Base-by-base conservation (phyloP, 176 grass and related monocot species). In the Urochloa ruziziensis region DNA sequence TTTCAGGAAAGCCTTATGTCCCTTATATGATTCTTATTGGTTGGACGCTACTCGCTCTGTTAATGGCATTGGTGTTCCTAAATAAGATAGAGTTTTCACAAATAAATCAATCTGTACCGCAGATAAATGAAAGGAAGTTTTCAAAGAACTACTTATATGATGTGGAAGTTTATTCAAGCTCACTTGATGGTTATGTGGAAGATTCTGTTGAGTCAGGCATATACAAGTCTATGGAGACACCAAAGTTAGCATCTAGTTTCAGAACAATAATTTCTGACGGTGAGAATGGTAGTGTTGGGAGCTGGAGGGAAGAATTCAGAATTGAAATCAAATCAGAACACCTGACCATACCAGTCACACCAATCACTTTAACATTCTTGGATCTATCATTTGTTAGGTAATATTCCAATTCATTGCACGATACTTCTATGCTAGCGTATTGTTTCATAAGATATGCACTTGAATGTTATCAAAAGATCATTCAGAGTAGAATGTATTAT, bases 321-420 rank as follows among this genome's bases (percentile, higher is more conserved):
- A 32, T 65, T 65, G 59, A 84, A 64, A 28, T 37, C 4, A 4
- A 84, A 30, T 53, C 58, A 62, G 43, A 49, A 21, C 82, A 66
- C 36, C 59, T 82, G 39, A 72, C 53, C 35, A 84, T 84, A 28
- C 70, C 70, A 64, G 82, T 75, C 43, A 64, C 18, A 18, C 82
- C 30, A 25, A 52, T 64, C 7, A 84, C 58, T 64, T 74, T 75
- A 65, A 75, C 71, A 75, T 84, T 84, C 82, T 75, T 65, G 70
- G 70, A 84, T 54, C 29, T 84, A 62, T 84, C 70, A 75, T 84
- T 75, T 54, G 16, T 29, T 43, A 84, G 82, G 82, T 75, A 84
- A 13, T 46, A 63, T 39, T 84, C 16, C 30, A 40, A 48, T 29
- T 27, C 14, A 63, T 75, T 54, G 43, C 16, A 0, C 16, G 42